Percentiles rank a stretch among this genome's conserved stretches.
Evolutionary conservation across 257 asterid species (phyloP).

Genomic region (Echium plantagineum): DNA sequence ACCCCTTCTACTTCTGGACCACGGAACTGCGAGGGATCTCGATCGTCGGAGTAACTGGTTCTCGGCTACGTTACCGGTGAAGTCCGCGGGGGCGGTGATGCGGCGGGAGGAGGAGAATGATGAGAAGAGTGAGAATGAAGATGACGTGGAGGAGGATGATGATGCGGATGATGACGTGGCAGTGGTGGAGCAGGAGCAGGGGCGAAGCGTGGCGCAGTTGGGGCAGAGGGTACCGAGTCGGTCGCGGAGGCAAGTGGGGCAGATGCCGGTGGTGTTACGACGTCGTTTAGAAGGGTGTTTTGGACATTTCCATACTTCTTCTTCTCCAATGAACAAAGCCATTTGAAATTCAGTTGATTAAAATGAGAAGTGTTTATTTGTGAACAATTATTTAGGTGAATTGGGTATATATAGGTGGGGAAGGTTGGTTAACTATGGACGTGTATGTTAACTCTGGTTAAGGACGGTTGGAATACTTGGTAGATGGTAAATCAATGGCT

Average conservation of each 20-base stretch:
- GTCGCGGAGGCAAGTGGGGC: conserved; percentile 76
- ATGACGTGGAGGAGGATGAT: no score
- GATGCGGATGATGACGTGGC: conserved; percentile 25
- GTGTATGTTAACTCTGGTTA: neutral
- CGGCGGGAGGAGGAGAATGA: conserved; percentile 15
- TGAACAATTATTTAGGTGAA: no score
- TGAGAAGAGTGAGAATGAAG: conserved; percentile 32
- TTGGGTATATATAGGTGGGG: conserved; percentile 1
- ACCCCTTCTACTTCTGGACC: conserved; percentile 17
- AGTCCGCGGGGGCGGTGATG: conserved; percentile 21
- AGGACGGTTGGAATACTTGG: neutral
- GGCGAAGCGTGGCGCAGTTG: conserved; percentile 56
- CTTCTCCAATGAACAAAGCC: conserved; percentile 45
- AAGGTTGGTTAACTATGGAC: neutral
- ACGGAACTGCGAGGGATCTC: conserved; percentile 63
- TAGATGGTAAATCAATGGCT: neutral
- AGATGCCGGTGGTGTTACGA: conserved; percentile 43
- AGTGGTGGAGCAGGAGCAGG: conserved; percentile 45
- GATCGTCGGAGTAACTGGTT: conserved; percentile 53
- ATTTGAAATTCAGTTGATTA: conserved; percentile 12
- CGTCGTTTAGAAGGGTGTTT: conserved; percentile 67
- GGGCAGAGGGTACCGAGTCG: conserved; percentile 69
- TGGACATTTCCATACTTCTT: conserved; percentile 64
- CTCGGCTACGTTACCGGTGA: conserved; percentile 1
- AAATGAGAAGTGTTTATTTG: neutral